Percentiles rank a stretch among this genome's conserved stretches.
phyloP scores from a whole-genome alignment of 257 asterid genomes.

The Petrea volubilis region DNA sequence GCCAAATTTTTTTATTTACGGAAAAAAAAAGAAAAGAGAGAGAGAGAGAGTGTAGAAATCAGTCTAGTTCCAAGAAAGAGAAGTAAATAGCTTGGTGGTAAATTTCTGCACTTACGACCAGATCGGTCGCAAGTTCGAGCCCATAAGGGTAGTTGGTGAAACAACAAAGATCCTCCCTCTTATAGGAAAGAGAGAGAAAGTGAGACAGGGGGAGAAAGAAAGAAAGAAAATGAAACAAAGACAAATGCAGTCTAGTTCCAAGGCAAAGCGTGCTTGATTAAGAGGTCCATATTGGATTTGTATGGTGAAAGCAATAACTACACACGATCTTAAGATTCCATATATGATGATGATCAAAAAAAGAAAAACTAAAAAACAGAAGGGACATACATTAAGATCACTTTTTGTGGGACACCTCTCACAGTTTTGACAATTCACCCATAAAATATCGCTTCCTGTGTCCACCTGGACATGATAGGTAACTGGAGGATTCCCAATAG shows the following conservation, averaged over 20 bases:
- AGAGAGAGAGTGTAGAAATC: too few relatives aligned
- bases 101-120: too few relatives aligned
- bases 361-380: not conserved
- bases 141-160: too few relatives aligned
- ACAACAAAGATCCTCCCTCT: too few relatives aligned
- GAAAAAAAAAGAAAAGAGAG: too few relatives aligned
- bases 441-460: conserved; percentile 96
- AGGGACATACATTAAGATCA: conserved; percentile 66
- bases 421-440: conserved; percentile 94
- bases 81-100: too few relatives aligned
- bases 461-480: conserved; percentile 95
- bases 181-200: too few relatives aligned
- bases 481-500: conserved; percentile 90
- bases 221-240: too few relatives aligned
- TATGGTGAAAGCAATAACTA: not conserved
- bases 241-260: too few relatives aligned
- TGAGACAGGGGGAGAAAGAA: too few relatives aligned
- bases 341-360: not conserved
- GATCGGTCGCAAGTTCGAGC: too few relatives aligned
- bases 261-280: not conserved
- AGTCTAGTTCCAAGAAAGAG: too few relatives aligned
- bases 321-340: conserved; percentile 7
- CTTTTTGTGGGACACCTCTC: conserved; percentile 78
- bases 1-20: conserved; percentile 8
- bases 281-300: not conserved